Base-by-base conservation (phyloP, 1,284 basidiomycete genomes). In the Gomphus sp. region DNA sequence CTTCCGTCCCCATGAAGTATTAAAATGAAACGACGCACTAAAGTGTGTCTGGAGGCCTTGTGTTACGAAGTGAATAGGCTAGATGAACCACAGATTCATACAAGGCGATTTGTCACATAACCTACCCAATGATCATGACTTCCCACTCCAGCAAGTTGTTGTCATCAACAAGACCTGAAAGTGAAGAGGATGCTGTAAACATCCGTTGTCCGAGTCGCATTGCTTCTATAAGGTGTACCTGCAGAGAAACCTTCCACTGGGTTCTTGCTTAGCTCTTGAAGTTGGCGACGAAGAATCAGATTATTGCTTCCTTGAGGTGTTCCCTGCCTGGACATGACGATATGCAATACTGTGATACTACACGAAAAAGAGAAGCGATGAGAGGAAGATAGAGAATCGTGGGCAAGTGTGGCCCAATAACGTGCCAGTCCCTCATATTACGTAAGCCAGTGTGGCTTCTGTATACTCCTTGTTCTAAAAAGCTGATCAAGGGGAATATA, bases 161-260 rank as follows among this genome's bases (percentile, higher is more conserved):
- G 63, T 97, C 94, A 69, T 96, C 92, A 45, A 94, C 92, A 57
- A 98, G 83, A 39, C 95, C 89, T 91, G 67, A 65, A 59, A 62
- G 64, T 16, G 14, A n/a, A 16, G 25, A 14, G 2, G 43, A 14
- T n/a, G 9, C 22, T 6, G 10, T 65, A 62, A 66, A 65, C 65
- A 62, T 36, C 41, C 43, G 33, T 37, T 31, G n/a, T 65, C 61
- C 61, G 63, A 58, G 58, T 44, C 48, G 63, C 53, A 28, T 31
- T 28, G 45, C 22, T 47, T 6, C 65, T 69, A 66, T 52, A 65
- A 54, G 50, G 61, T 60, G 22, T 65, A 87, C 89, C 94, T 71
- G 93, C 94, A 49, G 91, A 94, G 76, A 98, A 97, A 7, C 94
- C 94, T 68, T 95, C 89, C 4, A 95, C 91, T 3, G 94, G 94